Evolutionary conservation across 768 basidiomycete genomes (phyloP).

Genomic region (Panaeolus papilionaceus): DNA sequence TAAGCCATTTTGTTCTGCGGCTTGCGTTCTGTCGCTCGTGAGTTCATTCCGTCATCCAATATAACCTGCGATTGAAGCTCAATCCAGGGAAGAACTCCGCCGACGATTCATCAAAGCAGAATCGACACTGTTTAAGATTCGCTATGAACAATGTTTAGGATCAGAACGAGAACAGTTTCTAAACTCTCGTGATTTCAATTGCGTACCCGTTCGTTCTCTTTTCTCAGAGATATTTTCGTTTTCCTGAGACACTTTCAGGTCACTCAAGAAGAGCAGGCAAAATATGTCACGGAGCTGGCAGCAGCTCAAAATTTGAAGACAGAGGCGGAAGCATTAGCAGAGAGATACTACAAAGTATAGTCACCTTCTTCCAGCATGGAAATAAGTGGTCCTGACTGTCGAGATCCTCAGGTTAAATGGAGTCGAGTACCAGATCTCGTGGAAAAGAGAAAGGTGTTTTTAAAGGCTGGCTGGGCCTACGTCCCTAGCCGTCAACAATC

Average conservation of each 20-base stretch:
- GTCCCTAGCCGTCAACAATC: conserved; percentile 80
- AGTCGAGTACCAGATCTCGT: conserved; percentile 94
- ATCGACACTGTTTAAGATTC: conserved; percentile 78
- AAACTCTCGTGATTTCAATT: conserved; percentile 64
- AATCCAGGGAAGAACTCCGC: conserved; percentile 83
- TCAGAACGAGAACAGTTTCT: conserved; percentile 74
- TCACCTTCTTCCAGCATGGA: background rate
- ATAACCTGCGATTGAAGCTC: conserved; percentile 12
- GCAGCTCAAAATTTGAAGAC: conserved; percentile 45
- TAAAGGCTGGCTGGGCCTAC: conserved; percentile 87
- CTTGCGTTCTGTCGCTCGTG: conserved; percentile 97
- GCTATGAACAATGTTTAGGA: conserved; percentile 70
- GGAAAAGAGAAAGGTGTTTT: conserved; percentile 76
- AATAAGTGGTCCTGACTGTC: conserved; percentile 2
- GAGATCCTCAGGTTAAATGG: conserved; percentile 82
- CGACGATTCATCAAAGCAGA: conserved; percentile 91
- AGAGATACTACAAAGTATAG: conserved; percentile 77
- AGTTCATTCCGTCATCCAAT: conserved; percentile 38
- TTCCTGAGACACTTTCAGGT: conserved; percentile 50
- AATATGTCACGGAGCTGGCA: conserved; percentile 53
- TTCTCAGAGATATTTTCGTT: background rate
- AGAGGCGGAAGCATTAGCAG: conserved; percentile 28
- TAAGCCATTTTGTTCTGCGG: conserved; percentile 93
- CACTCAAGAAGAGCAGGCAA: conserved; percentile 56
- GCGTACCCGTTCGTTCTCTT: conserved; percentile 55